Evolutionary conservation across 768 basidiomycete species (phyloP), one percentile per base, ranked within the genome.

Genomic region (Serendipita sp.): DNA sequence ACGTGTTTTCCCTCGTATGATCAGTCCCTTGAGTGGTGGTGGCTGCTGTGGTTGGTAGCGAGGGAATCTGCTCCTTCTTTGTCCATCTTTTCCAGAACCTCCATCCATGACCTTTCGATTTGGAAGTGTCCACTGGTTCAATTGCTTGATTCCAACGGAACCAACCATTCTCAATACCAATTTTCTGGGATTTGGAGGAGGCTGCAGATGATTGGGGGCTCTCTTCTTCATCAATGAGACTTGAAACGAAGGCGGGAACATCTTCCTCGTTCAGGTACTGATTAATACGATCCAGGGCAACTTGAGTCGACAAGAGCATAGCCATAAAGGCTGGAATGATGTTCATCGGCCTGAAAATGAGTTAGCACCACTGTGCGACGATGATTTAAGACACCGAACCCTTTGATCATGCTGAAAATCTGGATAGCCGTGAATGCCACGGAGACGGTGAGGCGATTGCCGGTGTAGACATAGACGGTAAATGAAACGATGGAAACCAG

Each of bases 251-350:
- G 35, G 71, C 73, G 0, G 74, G 73, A 4, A 77, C 75, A 65
- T 77, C 76, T 34, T 73, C 74, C 58, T 76, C 76, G 10, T 70
- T 67, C 2, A 76, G 67, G 70, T 75, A 76, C 35, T 71, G 71
- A 45, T 75, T 73, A 67, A 78, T 75, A 45, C 78, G 74, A 35
- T 71, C 68, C 65, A 77, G 68, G 2, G 76, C 73, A 5, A 78
- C 77, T 24, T 72, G 68, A 2, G 64, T 63, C 34, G 64, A 64
- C 3, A 67, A 48, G 32, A 64, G 48, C 4, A 47, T 56, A 32
- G 64, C 34, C 51, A 68, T 24, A 35, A 66, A 66, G 47, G 64
- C 46, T 24, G 68, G 68, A 24, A 68, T 56, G 38, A 67, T 32
- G 64, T 64, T 64, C 34, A 68, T 16, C 2, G 68, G 68, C 10